These are phyloP conservation scores for Solanum chilense DNA, from an alignment of 257 asterid genomes.

Conservation along the genomic window DNA sequence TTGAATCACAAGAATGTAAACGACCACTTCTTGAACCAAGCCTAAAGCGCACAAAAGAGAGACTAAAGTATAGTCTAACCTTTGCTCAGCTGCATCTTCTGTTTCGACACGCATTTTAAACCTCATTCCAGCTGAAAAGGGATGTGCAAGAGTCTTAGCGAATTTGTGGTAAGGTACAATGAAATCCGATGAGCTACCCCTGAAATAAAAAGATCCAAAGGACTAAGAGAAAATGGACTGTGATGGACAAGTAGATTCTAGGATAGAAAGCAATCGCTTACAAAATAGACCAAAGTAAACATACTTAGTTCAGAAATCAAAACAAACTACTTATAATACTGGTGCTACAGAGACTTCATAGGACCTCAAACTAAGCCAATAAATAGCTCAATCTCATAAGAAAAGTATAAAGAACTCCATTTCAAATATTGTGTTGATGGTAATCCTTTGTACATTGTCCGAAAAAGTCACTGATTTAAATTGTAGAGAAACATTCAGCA, in stretches of 20 bases:
- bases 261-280: not conserved
- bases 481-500: not conserved
- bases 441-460: not conserved
- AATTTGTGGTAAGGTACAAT: constrained; percentile 66
- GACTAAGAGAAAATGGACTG: not conserved
- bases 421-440: not conserved
- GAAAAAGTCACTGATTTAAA: not conserved
- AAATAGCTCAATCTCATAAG: not conserved
- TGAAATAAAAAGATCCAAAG: constrained; percentile 13
- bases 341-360: not conserved
- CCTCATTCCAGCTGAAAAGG: constrained; percentile 76
- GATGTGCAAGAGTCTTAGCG: constrained; percentile 55
- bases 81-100: constrained; percentile 89
- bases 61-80: constrained; percentile 27
- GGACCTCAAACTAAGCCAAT: not conserved
- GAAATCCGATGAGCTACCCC: constrained; percentile 74
- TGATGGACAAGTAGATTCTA: not conserved
- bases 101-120: constrained; percentile 75
- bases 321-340: not conserved
- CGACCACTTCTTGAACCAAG: not conserved
- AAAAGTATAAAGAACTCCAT: not conserved
- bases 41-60: not conserved
- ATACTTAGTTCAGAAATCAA: not conserved
- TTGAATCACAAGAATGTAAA: not conserved
- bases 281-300: not conserved